Base-by-base conservation (phyloP, 164 flowering plant genomes). In the Vitis cinerea region DNA sequence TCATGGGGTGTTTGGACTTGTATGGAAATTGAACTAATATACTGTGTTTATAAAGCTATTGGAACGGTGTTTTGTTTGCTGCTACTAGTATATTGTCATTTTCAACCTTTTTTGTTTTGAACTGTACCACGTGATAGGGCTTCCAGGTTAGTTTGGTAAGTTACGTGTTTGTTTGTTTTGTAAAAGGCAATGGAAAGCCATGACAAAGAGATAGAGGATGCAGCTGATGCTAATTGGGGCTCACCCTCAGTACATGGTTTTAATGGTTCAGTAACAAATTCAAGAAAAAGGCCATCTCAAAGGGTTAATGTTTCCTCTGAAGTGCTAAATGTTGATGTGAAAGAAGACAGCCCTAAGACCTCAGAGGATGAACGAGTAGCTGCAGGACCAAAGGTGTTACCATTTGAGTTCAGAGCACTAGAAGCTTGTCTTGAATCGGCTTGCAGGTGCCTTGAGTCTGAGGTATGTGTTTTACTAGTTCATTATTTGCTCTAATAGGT, bases 351-450 rank as follows among this genome's bases (percentile, higher is more conserved):
- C 31, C 66, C 68, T n/a, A 37, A 17, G 14, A 29, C 61, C 8
- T 55, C 44, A 51, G 14, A 50, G 14, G 73, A 80, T 54, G 65
- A 7, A 49, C 70, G 69, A n/a, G 69, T 61, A 63, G 63, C 65
- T 23, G 73, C 49, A 11, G 83, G 79, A 44, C 67, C 76, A 3
- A 77, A 79, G 73, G 14, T 75, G 29, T 61, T 83, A 23, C 86
- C 83, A 29, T 83, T 83, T 56, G 86, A 81, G 77, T 83, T 83
- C 63, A 73, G 70, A 71, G 81, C 81, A 19, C 84, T 83, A 53
- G 86, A 83, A 79, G 84, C 79, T 69, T 81, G 84, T 53, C 83
- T 81, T 61, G 84, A 83, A 77, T 81, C 75, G 69, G 76, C 86
- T 63, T 83, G 86, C 56, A 77, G 72, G 62, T 75, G 84, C 66